Evolutionary conservation across 2,329 filamentous ascomycete species (phyloP), one percentile per base, ranked within the genome.

Genomic region (Fusarium mangiferae): DNA sequence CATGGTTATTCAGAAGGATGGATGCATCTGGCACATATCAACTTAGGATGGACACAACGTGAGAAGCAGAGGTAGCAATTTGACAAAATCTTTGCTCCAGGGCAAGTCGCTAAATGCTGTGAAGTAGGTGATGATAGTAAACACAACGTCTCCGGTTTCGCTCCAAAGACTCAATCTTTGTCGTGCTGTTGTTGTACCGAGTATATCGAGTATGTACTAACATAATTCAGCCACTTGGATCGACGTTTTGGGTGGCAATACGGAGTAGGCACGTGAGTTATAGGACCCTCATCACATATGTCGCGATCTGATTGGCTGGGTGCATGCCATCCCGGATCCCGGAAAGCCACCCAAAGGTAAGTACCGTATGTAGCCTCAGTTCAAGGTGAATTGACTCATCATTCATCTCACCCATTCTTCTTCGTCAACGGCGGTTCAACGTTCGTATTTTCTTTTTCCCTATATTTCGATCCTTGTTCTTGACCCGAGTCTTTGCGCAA

Each of bases 371-470:
- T 41, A 41, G 20, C 52, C 57, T 64, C 58, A 66, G 42, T 49
- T 44, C 71, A 68, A 68, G 55, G 48, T 60, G 67, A 70, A 44
- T 74, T 75, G 72, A 74, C 68, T 74, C 72, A 74, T 62, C 48
- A 46, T 60, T 35, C 39, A 36, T 58, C 28, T 63, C 45, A 30
- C 26, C 26, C 45, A 26, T 33, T 54, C 55, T 55, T 41, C 35
- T 51, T 45, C 38, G 33, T 56, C 44, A 41, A 36, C 18, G 24
- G 51, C 18, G 24, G 51, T 36, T 38, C 20, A 33, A 68, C 65
- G 41, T 61, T 52, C 38, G 20, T 68, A 41, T 74, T 48, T 39
- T 30, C 45, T 68, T 61, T 38, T 56, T 42, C 38, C 42, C 58
- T 30, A 39, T 48, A 26, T 44, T 42, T 26, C 18, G 18, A 39